These are phyloP conservation scores for Limnanthes douglasii DNA, from an alignment of 345 rosid genomes.

Conservation along the genomic window DNA sequence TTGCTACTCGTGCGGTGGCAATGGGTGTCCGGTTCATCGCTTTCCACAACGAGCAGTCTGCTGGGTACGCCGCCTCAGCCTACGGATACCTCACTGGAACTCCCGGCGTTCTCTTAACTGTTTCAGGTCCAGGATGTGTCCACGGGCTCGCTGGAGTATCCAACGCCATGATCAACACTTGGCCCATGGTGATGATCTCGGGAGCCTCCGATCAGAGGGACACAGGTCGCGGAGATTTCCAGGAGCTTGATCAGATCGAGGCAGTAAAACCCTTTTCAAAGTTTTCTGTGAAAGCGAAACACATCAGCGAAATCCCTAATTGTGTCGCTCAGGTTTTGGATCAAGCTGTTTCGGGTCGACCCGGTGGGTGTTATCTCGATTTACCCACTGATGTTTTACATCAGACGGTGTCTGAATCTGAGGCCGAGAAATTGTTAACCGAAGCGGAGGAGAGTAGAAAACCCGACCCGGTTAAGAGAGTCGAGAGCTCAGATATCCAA, in stretches of 20 bases:
- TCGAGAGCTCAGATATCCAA: constrained; percentile 35
- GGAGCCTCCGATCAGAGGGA: constrained; percentile 87
- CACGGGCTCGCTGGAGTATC: constrained; percentile 92
- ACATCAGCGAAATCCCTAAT: constrained; percentile 49
- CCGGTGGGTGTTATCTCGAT: constrained; percentile 91
- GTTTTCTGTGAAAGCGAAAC: constrained; percentile 44
- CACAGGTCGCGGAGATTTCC: constrained; percentile 78
- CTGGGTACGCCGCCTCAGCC: constrained; percentile 95
- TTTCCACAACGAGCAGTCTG: constrained; percentile 97
- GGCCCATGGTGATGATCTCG: constrained; percentile 93
- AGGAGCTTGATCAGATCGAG: constrained; percentile 87
- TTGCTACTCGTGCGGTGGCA: constrained; percentile 69
- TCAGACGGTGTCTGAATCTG: constrained; percentile 55
- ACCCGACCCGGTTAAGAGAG: constrained; percentile 6
- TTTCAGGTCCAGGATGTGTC: constrained; percentile 94
- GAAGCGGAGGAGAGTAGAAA: constrained; percentile 11
- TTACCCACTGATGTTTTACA: constrained; percentile 78
- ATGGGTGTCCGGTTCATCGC: constrained; percentile 84
- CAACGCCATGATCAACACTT: constrained; percentile 75
- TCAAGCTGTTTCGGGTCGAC: constrained; percentile 51
- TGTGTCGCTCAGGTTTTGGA: constrained; percentile 66
- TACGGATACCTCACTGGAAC: constrained; percentile 81
- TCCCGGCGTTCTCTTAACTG: constrained; percentile 80
- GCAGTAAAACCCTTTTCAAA: constrained; percentile 77
- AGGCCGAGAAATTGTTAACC: constrained; percentile 36